Evolutionary conservation across 2,329 filamentous ascomycete species (phyloP).

Genomic region (Ascochyta koolunga): DNA sequence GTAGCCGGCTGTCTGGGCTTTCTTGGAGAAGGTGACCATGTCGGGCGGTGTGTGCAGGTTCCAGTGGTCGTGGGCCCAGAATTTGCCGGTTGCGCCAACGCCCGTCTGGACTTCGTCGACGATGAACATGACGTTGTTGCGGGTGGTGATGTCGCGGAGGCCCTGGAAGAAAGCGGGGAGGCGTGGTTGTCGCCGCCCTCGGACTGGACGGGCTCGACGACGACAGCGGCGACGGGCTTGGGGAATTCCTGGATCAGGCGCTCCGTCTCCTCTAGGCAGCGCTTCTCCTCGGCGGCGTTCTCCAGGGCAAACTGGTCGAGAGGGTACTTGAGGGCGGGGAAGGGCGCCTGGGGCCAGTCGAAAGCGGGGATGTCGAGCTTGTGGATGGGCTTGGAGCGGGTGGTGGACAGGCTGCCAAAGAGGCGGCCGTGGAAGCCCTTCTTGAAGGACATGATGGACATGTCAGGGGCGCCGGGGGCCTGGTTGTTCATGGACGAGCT

Average conservation of each 20-base stretch:
- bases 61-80: slow-evolving; percentile 98
- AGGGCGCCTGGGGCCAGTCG: slow-evolving; percentile 90
- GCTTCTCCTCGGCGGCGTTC: slow-evolving; percentile 81
- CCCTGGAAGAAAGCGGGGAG: slow-evolving; percentile 85
- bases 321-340: slow-evolving; percentile 85
- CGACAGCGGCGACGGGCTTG: slow-evolving; percentile 77
- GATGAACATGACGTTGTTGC: slow-evolving; percentile 81
- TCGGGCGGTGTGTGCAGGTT: slow-evolving; percentile 78
- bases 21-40: slow-evolving; percentile 95
- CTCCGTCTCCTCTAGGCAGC: slow-evolving; percentile 83
- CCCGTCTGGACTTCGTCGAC: slow-evolving; percentile 95
- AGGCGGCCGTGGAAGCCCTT: slow-evolving; percentile 88
- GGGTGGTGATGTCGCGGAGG: slow-evolving; percentile 78
- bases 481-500: slow-evolving; percentile 79
- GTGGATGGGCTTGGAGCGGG: slow-evolving; percentile 90
- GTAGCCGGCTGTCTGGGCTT: slow-evolving; percentile 92
- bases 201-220: slow-evolving; percentile 91
- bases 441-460: slow-evolving; percentile 89
- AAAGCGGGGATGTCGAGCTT: slow-evolving; percentile 95
- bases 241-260: slow-evolving; percentile 79
- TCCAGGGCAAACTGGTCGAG: slow-evolving; percentile 79
- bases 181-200: slow-evolving; percentile 96
- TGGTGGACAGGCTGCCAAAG: slow-evolving; percentile 86
- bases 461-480: slow-evolving; percentile 74
- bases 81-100: slow-evolving; percentile 88